phyloP scores from a whole-genome alignment of 2,329 filamentous ascomycete species.

The Aspergillus bombycis region DNA sequence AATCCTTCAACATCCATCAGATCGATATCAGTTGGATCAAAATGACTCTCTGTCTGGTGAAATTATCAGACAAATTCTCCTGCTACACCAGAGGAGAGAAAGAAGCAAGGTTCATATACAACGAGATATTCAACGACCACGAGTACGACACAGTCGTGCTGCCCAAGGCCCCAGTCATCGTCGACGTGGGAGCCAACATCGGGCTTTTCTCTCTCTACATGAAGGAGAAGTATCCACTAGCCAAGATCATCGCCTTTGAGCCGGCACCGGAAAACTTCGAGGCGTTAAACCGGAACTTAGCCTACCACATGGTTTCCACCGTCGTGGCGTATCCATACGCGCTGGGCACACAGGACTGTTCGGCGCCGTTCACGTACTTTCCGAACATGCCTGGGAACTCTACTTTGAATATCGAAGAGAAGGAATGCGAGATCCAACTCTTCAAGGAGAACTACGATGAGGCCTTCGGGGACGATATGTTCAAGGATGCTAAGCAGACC shows the following conservation, averaged over 20 bases:
- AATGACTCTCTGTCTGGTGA: neutral
- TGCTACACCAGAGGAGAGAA: neutral
- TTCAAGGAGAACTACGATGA: neutral
- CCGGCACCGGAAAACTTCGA: neutral
- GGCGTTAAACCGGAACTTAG: neutral
- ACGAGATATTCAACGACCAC: neutral
- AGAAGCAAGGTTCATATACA: neutral
- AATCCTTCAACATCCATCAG: too few relatives aligned
- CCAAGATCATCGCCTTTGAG: neutral
- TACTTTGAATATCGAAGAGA: neutral
- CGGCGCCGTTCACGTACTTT: neutral
- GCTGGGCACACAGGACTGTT: neutral
- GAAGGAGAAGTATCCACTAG: neutral
- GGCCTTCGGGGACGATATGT: neutral
- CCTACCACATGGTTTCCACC: neutral
- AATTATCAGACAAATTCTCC: neutral
- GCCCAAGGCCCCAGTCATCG: neutral
- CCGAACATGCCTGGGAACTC: neutral
- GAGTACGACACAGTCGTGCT: neutral
- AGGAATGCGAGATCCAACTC: neutral
- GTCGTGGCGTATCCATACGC: neutral
- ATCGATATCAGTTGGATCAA: too few relatives aligned
- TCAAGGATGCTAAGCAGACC: neutral
- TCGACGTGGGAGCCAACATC: neutral
- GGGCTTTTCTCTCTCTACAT: neutral